Evolutionary conservation across 2,329 filamentous ascomycete genomes (phyloP).

Genomic region (Penicillium sp.): DNA sequence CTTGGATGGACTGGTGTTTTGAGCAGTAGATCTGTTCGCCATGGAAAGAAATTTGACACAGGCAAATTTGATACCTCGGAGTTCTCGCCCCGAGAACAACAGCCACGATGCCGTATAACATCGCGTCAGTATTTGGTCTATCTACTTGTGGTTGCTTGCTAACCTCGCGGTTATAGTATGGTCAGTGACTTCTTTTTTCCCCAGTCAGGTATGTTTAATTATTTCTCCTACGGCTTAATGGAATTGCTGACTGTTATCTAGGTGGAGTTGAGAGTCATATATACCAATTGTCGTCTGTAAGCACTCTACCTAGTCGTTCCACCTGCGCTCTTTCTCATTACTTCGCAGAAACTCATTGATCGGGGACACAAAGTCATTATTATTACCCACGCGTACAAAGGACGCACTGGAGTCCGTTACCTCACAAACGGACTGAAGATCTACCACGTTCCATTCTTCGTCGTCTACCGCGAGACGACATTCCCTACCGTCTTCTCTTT

Average conservation of each 20-base stretch:
- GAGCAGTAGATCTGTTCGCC: conserved; percentile 10
- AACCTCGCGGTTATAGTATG: conserved; percentile 58
- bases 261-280: conserved; percentile 96
- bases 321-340: conserved; percentile 9
- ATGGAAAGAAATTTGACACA: conserved; percentile 21
- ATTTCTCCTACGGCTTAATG: background rate
- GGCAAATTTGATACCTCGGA: conserved; percentile 7
- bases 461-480: conserved; percentile 90
- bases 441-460: conserved; percentile 93
- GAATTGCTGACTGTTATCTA: conserved; percentile 25
- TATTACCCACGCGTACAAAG: conserved; percentile 92
- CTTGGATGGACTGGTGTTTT: conserved; percentile 1
- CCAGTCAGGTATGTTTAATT: conserved; percentile 63
- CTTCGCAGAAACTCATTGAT: conserved; percentile 77
- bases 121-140: conserved; percentile 54
- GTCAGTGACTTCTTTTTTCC: conserved; percentile 99
- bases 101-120: conserved; percentile 64
- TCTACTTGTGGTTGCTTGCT: conserved; percentile 24
- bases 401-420: conserved; percentile 87
- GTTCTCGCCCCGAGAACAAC: conserved; percentile 18
- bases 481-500: conserved; percentile 98
- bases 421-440: conserved; percentile 97
- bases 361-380: conserved; percentile 97
- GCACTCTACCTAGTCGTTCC: conserved; percentile 14
- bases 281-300: conserved; percentile 83